These are phyloP conservation scores for Mediolabrus comicus DNA, from an alignment of 108 stramenopile genomes.

Conservation along the genomic window DNA sequence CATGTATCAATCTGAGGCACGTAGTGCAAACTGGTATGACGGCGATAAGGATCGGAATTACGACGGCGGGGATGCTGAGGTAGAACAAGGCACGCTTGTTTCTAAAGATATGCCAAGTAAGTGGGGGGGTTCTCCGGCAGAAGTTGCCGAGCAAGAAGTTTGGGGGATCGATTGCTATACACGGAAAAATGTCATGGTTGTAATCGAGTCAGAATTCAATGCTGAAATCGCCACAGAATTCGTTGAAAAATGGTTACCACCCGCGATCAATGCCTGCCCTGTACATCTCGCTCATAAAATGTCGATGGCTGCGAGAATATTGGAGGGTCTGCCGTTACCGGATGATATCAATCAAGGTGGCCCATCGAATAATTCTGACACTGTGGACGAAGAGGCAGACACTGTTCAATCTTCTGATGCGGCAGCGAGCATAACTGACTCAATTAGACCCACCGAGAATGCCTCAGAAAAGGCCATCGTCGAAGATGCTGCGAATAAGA, in stretches of 20 bases:
- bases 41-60: slow-evolving; percentile 37
- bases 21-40: slow-evolving; percentile 72
- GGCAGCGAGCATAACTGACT: neutral
- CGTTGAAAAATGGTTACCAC: slow-evolving; percentile 84
- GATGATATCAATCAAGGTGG: slow-evolving; percentile 11
- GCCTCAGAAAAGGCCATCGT: neutral
- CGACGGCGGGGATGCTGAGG: slow-evolving; percentile 37
- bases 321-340: slow-evolving; percentile 59
- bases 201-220: slow-evolving; percentile 68
- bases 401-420: neutral
- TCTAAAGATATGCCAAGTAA: neutral
- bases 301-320: slow-evolving; percentile 60
- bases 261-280: slow-evolving; percentile 87
- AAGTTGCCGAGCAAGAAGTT: slow-evolving; percentile 83
- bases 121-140: slow-evolving; percentile 34
- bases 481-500: neutral
- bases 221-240: slow-evolving; percentile 61
- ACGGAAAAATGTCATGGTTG: slow-evolving; percentile 65
- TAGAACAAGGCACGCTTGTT: slow-evolving; percentile 23
- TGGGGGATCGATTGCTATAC: slow-evolving; percentile 93
- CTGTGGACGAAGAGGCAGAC: neutral
- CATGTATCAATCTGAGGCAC: slow-evolving; percentile 69
- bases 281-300: slow-evolving; percentile 74
- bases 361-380: neutral
- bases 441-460: neutral